Base-by-base conservation (phyloP, 768 basidiomycete genomes). In the Mycena leptocephala region DNA sequence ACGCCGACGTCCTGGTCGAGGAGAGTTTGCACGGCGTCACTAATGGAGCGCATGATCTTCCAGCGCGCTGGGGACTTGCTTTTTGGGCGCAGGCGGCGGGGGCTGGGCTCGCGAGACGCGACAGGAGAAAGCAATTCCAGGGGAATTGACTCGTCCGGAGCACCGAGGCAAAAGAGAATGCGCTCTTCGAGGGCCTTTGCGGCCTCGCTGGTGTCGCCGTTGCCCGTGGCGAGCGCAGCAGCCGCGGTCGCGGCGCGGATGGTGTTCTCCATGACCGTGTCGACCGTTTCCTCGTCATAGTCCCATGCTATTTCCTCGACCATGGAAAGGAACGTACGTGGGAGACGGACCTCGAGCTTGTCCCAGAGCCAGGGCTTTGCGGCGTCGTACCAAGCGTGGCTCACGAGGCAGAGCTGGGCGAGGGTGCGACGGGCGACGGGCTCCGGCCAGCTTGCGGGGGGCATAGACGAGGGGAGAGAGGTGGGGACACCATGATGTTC, bases 341-440 rank as follows among this genome's bases (percentile, higher is more conserved):
- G 96, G 7, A 96, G 90, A 7, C 95, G 91, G 64, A 97, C 93
- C 82, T 96, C 96, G 76, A 97, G 87, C 74, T 92, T 92, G 72
- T 90, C 91, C 95, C 96, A 97, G 7, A 97, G 86, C 95, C 94
- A 97, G 0, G 95, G 95, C 79, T 93, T 94, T n/a, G 96, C 95
- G 1, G 95, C 96, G 33, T 92, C 90, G 81, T 92, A 92, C 94
- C 95, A 96, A 3, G 92, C 89, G 80, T 88, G 94, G 80, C 92
- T 95, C 53, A 96, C 95, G 75, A 95, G 90, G 79, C 94, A 95
- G 55, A 96, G 92, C 78, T 84, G 92, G 7, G 91, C 88, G 26
- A 97, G 88, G 0, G 96, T 93, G 72, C 84, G 88, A 16, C 95
- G 91, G 30, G 92, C 88, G 35, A 92, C 79, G 7, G 91, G 87